These are phyloP conservation scores for Sarocladium kiliense DNA, from an alignment of 2,329 filamentous ascomycete genomes.

Conservation along the genomic window DNA sequence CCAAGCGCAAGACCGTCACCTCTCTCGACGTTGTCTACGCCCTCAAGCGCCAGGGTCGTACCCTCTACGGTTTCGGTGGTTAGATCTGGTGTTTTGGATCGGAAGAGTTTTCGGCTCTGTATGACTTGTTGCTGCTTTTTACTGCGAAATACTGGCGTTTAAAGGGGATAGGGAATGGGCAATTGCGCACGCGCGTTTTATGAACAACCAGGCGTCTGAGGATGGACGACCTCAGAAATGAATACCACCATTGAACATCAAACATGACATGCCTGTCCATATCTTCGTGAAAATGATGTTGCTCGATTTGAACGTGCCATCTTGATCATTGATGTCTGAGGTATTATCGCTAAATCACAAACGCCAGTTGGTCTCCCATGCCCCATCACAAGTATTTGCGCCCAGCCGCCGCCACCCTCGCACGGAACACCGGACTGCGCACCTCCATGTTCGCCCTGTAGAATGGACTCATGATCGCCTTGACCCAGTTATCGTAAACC, in stretches of 20 bases:
- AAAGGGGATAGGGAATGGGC: constrained; percentile 6
- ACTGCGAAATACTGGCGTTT: constrained; percentile 6
- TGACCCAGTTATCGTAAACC: constrained; percentile 94
- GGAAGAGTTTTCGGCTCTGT: neutral
- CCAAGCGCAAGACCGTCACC: constrained; percentile 76
- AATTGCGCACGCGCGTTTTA: constrained; percentile 6
- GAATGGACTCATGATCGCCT: constrained; percentile 96
- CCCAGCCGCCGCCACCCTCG: constrained; percentile 77
- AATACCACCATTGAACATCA: constrained; percentile 9
- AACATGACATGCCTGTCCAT: neutral
- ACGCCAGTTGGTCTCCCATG: neutral
- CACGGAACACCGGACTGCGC: constrained; percentile 78
- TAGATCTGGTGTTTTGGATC: constrained; percentile 37
- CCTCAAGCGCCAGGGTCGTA: constrained; percentile 65
- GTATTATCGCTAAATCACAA: constrained; percentile 6
- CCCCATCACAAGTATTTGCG: constrained; percentile 75
- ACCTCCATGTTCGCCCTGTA: constrained; percentile 83
- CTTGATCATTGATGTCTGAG: neutral
- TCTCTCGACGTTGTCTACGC: constrained; percentile 64
- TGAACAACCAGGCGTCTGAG: constrained; percentile 3
- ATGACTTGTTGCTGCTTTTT: constrained; percentile 3
- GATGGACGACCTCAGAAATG: constrained; percentile 8
- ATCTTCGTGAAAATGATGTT: neutral
- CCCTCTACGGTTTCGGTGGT: constrained; percentile 87
- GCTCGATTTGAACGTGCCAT: neutral